These are phyloP conservation scores for Tricladium varicosporioides DNA, from an alignment of 2,329 filamentous ascomycete species.

Conservation along the genomic window DNA sequence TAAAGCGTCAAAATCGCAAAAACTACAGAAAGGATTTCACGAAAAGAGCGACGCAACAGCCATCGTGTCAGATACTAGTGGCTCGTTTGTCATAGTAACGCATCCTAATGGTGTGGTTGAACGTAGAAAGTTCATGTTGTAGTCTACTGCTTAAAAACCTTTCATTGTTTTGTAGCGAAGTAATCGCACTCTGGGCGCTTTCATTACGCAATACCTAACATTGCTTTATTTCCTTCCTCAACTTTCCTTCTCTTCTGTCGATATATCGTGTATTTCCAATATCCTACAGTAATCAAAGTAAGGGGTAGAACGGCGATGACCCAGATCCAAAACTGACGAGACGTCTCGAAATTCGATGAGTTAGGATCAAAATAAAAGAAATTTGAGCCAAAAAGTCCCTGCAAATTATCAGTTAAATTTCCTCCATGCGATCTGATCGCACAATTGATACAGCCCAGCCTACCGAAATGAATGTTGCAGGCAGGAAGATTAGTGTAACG, in stretches of 20 bases:
- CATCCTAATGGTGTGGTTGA: slow-evolving; percentile 2
- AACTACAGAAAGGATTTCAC: background rate
- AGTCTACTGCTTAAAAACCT: background rate
- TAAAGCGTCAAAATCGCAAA: background rate
- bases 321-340: slow-evolving; percentile 34
- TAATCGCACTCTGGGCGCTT: no score
- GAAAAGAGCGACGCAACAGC: background rate
- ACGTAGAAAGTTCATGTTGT: background rate
- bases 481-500: slow-evolving; percentile 33
- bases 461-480: slow-evolving; percentile 14
- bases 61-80: background rate
- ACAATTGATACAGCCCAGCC: background rate
- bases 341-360: slow-evolving; percentile 16
- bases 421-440: no score
- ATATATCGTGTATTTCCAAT: slow-evolving; percentile 4
- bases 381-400: slow-evolving; percentile 33
- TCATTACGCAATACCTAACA: background rate
- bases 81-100: background rate
- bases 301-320: slow-evolving; percentile 27
- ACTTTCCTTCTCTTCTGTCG: slow-evolving; percentile 3
- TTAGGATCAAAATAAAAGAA: slow-evolving; percentile 28
- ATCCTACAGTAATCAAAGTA: slow-evolving; percentile 17
- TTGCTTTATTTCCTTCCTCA: background rate
- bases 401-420: no score
- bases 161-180: no score